phyloP scores from a whole-genome alignment of 352 stramenopile genomes.

The Pythium brachiatum region DNA sequence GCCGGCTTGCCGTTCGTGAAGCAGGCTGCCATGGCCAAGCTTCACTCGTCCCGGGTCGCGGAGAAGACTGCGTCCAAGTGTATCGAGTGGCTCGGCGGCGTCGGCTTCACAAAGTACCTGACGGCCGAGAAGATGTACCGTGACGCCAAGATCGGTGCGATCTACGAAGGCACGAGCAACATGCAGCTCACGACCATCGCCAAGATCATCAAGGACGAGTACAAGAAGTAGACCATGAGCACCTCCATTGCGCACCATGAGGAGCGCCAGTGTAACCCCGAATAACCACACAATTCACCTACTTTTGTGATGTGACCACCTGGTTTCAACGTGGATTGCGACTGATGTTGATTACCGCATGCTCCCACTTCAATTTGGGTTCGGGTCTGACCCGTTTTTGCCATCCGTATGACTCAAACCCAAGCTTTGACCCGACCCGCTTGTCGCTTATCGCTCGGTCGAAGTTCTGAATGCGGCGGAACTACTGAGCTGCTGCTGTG shows the following conservation, averaged over 20 bases:
- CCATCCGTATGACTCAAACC: constrained; percentile 21
- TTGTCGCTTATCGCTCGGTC: constrained; percentile 19
- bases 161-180: constrained; percentile 98
- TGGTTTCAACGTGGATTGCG: background rate
- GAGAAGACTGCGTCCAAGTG: constrained; percentile 95
- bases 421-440: constrained; percentile 11
- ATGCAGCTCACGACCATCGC: constrained; percentile 96
- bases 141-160: constrained; percentile 96
- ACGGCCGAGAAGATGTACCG: constrained; percentile 96
- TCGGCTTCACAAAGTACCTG: constrained; percentile 95
- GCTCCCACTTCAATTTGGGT: constrained; percentile 28
- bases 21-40: constrained; percentile 97
- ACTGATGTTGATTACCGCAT: background rate
- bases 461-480: constrained; percentile 11
- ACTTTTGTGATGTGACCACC: background rate
- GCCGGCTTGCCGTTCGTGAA: constrained; percentile 95
- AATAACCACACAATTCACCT: background rate
- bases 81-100: constrained; percentile 95
- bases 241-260: background rate
- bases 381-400: background rate
- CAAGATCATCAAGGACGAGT: constrained; percentile 89
- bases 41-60: constrained; percentile 93
- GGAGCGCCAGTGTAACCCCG: constrained; percentile 7
- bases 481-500: background rate
- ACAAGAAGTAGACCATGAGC: constrained; percentile 56